Conservation (phyloP, 768 basidiomycete species). For the Rubroboletus pulcherrimus region DNA sequence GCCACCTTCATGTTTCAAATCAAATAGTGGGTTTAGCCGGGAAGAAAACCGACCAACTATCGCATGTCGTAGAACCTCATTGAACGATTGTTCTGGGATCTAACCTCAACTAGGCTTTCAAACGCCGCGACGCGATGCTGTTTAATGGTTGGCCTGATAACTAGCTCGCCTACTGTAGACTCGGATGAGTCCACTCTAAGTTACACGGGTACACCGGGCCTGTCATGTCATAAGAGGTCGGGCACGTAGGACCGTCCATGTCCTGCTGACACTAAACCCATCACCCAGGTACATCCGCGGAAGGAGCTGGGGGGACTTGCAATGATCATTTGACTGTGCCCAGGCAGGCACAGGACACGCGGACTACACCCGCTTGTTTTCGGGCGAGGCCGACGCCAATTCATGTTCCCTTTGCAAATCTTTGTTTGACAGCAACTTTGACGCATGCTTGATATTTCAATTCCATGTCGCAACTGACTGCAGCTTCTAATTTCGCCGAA, state of each 20-base stretch:
- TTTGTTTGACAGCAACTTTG: background rate
- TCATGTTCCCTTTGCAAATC: background rate
- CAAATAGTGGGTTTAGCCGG: background rate
- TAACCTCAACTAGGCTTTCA: too few relatives aligned
- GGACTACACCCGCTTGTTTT: background rate
- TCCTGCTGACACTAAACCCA: background rate
- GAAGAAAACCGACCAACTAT: background rate
- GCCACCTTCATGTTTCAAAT: conserved; percentile 31
- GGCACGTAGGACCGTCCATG: background rate
- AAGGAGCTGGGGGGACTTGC: background rate
- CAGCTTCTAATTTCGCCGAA: background rate
- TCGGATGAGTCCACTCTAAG: background rate
- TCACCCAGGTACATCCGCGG: background rate
- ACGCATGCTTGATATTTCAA: background rate
- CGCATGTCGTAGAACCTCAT: too few relatives aligned
- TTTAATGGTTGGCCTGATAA: background rate
- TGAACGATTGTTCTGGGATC: too few relatives aligned
- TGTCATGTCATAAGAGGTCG: background rate
- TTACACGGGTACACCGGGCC: background rate
- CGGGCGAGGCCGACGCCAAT: background rate
- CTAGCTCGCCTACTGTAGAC: background rate
- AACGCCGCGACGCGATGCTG: background rate
- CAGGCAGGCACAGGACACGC: too few relatives aligned
- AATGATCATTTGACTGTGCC: too few relatives aligned
- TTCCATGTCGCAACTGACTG: background rate